Evolutionary conservation across 345 rosid species (phyloP), one percentile per base, ranked within the genome.

Genomic region (Erysimum cheiranthoides): DNA sequence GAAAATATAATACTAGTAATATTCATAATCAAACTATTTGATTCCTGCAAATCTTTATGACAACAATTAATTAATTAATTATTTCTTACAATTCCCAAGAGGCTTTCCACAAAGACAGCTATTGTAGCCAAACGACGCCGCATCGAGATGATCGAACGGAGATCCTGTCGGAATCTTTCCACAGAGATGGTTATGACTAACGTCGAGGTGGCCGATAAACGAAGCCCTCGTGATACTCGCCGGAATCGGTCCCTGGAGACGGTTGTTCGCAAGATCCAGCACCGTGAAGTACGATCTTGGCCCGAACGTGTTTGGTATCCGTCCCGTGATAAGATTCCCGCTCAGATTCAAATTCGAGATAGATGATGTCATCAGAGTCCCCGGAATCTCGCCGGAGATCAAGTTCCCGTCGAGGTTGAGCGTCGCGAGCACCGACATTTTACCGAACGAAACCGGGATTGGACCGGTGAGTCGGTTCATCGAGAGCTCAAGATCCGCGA

Each of bases 61-160:
- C 4, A 17, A 10, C 35, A 12, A 2, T 52, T 46, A 12, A 2
- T 52, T 42, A 9, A 31, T 28, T 14, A 61, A 35, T 58, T 42
- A 78, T 78, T 66, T 59, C 71, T 61, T 80, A 45, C 98, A 91
- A 6, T 83, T 79, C 78, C 78, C 86, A 14, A 91, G 81, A 7
- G 97, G 98, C 72, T 83, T 93, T 35, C 98, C 97, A 69, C 97
- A 89, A 1, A 91, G 84, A 50, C 98, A 91, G 35, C 84, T 87
- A 56, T 93, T 93, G 80, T 71, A 61, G 11, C 31, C 75, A 36
- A 89, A 91, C 32, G 98, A 93, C 25, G 96, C 68, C 57, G 86
- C 84, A 42, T 86, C 93, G 0, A 88, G 80, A 40, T 68, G 87
- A 68, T 87, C 92, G 30, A 93, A 93, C n/a, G 93, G 91, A 17